Evolutionary conservation across 345 rosid genomes (phyloP).

Genomic region (Citrus reticulata): DNA sequence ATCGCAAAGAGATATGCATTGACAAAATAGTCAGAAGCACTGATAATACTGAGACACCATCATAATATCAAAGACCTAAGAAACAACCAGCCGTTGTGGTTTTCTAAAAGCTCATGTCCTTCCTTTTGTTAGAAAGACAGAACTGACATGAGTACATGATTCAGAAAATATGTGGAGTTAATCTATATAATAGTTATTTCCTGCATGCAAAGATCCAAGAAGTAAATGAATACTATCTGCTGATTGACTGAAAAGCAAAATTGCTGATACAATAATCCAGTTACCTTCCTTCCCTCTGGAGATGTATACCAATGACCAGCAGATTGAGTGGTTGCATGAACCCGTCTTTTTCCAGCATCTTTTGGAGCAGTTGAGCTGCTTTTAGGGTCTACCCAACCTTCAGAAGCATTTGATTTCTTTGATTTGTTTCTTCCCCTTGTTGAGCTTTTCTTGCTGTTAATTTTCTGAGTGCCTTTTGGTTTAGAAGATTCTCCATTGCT

Average conservation of each 20-base stretch:
- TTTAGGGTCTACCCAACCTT: slow-evolving; percentile 66
- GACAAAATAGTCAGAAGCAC: not conserved
- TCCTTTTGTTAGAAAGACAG: not conserved
- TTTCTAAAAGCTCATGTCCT: not conserved
- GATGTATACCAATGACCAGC: slow-evolving; percentile 82
- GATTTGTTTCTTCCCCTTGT: slow-evolving; percentile 40
- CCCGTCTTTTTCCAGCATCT: slow-evolving; percentile 82
- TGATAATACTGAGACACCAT: not conserved
- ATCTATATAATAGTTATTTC: not conserved
- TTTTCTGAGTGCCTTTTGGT: slow-evolving; percentile 26
- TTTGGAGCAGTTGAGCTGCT: slow-evolving; percentile 41
- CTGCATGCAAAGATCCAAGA: not conserved
- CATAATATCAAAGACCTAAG: not conserved
- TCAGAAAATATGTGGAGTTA: not conserved
- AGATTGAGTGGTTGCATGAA: slow-evolving; percentile 53
- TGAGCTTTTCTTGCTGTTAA: slow-evolving; percentile 30
- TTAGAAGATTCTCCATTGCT: slow-evolving; percentile 48
- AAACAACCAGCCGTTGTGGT: not conserved
- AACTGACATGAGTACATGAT: not conserved
- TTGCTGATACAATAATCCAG: not conserved
- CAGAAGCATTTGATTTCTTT: slow-evolving; percentile 18
- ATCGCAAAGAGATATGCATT: not conserved
- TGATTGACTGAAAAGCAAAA: not conserved
- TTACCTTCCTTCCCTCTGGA: slow-evolving; percentile 79
- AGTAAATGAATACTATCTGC: not conserved